These are phyloP conservation scores for Talaromyces piceae DNA, from an alignment of 2,329 filamentous ascomycete species.

Conservation along the genomic window DNA sequence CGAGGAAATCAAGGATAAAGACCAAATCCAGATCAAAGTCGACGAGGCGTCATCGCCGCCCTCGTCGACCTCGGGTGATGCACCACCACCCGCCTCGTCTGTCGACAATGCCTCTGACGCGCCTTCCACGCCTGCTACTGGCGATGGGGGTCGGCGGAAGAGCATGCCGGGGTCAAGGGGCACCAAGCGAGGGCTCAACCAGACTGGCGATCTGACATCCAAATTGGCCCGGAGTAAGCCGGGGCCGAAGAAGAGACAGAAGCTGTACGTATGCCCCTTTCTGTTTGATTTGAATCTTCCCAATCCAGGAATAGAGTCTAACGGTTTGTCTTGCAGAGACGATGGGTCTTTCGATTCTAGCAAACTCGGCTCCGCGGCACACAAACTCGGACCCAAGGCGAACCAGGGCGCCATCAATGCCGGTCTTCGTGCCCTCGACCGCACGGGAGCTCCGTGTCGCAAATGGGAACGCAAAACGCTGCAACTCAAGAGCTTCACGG, in stretches of 20 bases:
- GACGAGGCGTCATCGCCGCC: conserved; percentile 20
- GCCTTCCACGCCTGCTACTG: conserved; percentile 33
- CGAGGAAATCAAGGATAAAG: background rate
- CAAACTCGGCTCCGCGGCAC: conserved; percentile 40
- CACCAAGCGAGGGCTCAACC: conserved; percentile 50
- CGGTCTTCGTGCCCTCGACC: conserved; percentile 85
- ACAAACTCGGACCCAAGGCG: conserved; percentile 91
- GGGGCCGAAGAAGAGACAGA: conserved; percentile 92
- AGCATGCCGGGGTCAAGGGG: conserved; percentile 62
- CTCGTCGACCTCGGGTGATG: conserved; percentile 29
- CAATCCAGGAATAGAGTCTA: background rate
- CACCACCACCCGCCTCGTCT: conserved; percentile 28
- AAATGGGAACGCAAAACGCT: conserved; percentile 83
- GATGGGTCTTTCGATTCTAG: conserved; percentile 42
- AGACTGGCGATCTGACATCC: conserved; percentile 52
- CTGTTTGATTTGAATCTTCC: background rate
- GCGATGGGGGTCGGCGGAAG: conserved; percentile 57
- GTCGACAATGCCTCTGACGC: conserved; percentile 36
- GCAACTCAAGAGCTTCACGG: conserved; percentile 85
- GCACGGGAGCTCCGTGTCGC: conserved; percentile 83
- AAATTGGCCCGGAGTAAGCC: conserved; percentile 71
- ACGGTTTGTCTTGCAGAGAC: conserved; percentile 39
- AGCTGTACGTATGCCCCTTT: conserved; percentile 61
- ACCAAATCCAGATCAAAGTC: conserved; percentile 13
- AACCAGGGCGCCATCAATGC: conserved; percentile 98